Base-by-base conservation (phyloP, 2,329 filamentous ascomycete species). In the Phialemoniopsis sp. region DNA sequence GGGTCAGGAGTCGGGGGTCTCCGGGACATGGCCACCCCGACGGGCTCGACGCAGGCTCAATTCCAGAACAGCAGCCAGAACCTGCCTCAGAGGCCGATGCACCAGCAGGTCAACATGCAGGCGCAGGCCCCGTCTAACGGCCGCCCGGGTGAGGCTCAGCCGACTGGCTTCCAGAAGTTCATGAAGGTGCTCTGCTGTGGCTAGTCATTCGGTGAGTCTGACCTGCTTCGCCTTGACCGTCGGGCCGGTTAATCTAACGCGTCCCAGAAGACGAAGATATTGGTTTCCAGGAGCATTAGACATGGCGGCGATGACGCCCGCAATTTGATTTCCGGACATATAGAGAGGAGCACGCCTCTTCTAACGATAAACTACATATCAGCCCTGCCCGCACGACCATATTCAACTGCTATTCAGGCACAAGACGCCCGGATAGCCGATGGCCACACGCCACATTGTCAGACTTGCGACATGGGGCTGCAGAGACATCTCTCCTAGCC, bases 51-150 rank as follows among this genome's bases (percentile, higher is more conserved):
- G 48, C 88, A 94, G 66, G 91, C 91, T 51, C 91, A 96, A 62
- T 96, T 95, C 75, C 89, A 95, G 71, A 91, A 89, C 76, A 95
- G 89, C 70, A 87, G 86, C 58, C 87, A 89, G 62, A 93, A 95
- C 63, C 76, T 95, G 49, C 78, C 85, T 36, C 80, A 79, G 54
- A 72, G 82, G 51, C 72, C 75, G 48, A 75, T 78, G 57, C 77
- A 76, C 45, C 71, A 76, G 45, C 79, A 82, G 57, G 71, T 74
- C 42, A 77, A 73, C 43, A 71, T 80, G 68, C 76, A 77, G 58
- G 67, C 75, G 48, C 76, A 77, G 58, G 67, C 74, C 48, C 68
- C 67, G 56, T 67, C 66, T 60, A 78, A 66, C 57, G 73, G 72
- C 50, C 73, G 75, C 48, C 71, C 72, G 33, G 69, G 75, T 52